phyloP scores from a whole-genome alignment of 257 asterid species.

The Eustoma russellianum region DNA sequence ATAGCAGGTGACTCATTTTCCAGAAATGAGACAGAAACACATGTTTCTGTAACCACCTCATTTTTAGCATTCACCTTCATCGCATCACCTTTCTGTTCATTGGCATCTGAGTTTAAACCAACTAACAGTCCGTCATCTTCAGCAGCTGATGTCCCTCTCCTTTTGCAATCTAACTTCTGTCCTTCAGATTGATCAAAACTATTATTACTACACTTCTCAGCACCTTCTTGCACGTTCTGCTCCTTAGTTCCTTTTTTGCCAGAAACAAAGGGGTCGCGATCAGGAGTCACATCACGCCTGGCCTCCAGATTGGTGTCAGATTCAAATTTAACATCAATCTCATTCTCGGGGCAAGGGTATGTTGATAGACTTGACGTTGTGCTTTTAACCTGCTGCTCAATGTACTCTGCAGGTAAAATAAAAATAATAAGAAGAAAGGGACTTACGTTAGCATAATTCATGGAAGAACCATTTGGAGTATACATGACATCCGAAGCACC shows the following conservation, averaged over 20 bases:
- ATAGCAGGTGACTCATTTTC: conserved; percentile 15
- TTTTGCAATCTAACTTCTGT: conserved; percentile 5
- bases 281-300: conserved; percentile 12
- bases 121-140: conserved; percentile 12
- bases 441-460: conserved; percentile 14
- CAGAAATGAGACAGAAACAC: conserved; percentile 14
- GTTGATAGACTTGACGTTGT: conserved; percentile 3
- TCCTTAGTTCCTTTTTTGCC: conserved; percentile 18
- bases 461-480: not conserved
- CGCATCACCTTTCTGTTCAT: conserved; percentile 18
- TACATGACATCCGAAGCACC: not conserved
- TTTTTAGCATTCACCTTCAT: conserved; percentile 21
- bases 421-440: conserved; percentile 5
- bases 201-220: conserved; percentile 13
- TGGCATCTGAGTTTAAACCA: not conserved
- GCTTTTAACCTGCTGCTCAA: conserved; percentile 17
- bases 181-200: conserved; percentile 14
- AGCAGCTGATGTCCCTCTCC: conserved; percentile 8
- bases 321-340: conserved; percentile 18
- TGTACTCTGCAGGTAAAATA: conserved; percentile 17
- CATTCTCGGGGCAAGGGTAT: conserved; percentile 12
- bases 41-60: conserved; percentile 14
- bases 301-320: conserved; percentile 11
- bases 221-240: conserved; percentile 18
- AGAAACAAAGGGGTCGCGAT: conserved; percentile 14